Evolutionary conservation across 202 grass and related monocot genomes (phyloP).

Genomic region (Sporobolus alterniflorus): DNA sequence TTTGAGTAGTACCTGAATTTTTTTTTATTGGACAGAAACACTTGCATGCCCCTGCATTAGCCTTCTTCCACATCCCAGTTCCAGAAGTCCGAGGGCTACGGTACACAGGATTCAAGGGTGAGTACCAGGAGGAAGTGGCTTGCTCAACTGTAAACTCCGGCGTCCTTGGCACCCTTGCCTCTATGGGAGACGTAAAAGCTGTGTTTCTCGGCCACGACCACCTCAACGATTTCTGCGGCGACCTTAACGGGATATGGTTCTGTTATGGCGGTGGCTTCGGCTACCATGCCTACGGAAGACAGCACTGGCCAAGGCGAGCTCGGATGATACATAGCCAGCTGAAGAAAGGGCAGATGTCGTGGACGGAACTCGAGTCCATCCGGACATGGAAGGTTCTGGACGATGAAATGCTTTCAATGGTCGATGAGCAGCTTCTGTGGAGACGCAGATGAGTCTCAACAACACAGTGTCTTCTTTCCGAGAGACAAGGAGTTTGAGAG

Average conservation of each 20-base stretch:
- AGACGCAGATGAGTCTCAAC: slow-evolving; percentile 28
- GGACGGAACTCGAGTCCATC: slow-evolving; percentile 63
- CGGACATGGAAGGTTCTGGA: slow-evolving; percentile 83
- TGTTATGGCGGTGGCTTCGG: slow-evolving; percentile 97
- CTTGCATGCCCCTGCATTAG: slow-evolving; percentile 47
- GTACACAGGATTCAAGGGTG: slow-evolving; percentile 71
- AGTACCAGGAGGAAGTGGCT: slow-evolving; percentile 84
- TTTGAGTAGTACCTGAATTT: neutral
- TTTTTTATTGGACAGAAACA: slow-evolving; percentile 55
- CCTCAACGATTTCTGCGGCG: slow-evolving; percentile 91
- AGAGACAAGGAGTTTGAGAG: slow-evolving; percentile 8
- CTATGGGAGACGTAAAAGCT: slow-evolving; percentile 85
- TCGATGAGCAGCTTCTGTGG: slow-evolving; percentile 90
- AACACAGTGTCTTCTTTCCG: slow-evolving; percentile 1
- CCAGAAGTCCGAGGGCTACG: slow-evolving; percentile 74
- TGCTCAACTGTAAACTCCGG: slow-evolving; percentile 84
- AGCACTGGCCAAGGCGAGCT: slow-evolving; percentile 76
- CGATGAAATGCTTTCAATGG: slow-evolving; percentile 65
- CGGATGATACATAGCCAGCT: slow-evolving; percentile 59
- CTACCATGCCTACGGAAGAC: slow-evolving; percentile 85
- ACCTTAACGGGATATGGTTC: slow-evolving; percentile 73
- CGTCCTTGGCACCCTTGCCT: slow-evolving; percentile 54
- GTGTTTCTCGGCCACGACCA: slow-evolving; percentile 96
- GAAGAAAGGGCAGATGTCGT: slow-evolving; percentile 56
- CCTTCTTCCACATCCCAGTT: slow-evolving; percentile 95